phyloP scores from a whole-genome alignment of 2,329 filamentous ascomycete genomes.

The Coleophoma crateriformis region DNA sequence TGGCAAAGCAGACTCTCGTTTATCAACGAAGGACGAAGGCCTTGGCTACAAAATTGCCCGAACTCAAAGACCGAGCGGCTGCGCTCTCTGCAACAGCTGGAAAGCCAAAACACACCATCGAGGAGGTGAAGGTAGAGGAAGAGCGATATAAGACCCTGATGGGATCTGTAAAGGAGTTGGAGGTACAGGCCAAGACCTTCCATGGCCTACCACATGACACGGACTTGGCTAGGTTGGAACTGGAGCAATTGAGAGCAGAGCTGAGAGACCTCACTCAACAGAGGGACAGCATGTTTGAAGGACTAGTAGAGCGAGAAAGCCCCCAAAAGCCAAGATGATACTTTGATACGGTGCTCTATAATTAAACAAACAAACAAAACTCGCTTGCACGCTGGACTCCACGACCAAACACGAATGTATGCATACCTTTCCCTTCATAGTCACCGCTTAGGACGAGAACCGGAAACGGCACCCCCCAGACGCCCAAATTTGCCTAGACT shows the following conservation, averaged over 20 bases:
- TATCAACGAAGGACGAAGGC: slow-evolving; percentile 65
- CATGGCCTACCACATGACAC: slow-evolving; percentile 68
- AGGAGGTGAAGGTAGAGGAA: slow-evolving; percentile 54
- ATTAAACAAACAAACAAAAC: not conserved
- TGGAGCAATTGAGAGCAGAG: slow-evolving; percentile 62
- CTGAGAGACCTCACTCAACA: slow-evolving; percentile 54
- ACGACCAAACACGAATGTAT: not conserved
- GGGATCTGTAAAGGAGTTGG: slow-evolving; percentile 51
- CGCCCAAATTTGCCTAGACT: slow-evolving; percentile 66
- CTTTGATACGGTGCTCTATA: slow-evolving; percentile 3
- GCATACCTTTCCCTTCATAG: slow-evolving; percentile 12
- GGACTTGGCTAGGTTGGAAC: slow-evolving; percentile 61
- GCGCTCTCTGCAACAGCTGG: slow-evolving; percentile 24
- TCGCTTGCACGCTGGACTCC: too few species aligned
- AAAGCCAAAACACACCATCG: slow-evolving; percentile 37
- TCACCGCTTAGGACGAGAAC: slow-evolving; percentile 42
- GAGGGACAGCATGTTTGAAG: slow-evolving; percentile 72
- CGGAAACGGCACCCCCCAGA: slow-evolving; percentile 64
- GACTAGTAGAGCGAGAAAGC: slow-evolving; percentile 58
- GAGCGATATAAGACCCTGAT: slow-evolving; percentile 52
- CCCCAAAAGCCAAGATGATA: slow-evolving; percentile 34
- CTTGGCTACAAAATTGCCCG: slow-evolving; percentile 60
- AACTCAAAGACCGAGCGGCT: slow-evolving; percentile 53
- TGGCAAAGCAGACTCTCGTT: slow-evolving; percentile 68
- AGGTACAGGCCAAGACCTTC: slow-evolving; percentile 59